These are phyloP conservation scores for Syzygium grande DNA, from an alignment of 345 rosid species.

Conservation along the genomic window DNA sequence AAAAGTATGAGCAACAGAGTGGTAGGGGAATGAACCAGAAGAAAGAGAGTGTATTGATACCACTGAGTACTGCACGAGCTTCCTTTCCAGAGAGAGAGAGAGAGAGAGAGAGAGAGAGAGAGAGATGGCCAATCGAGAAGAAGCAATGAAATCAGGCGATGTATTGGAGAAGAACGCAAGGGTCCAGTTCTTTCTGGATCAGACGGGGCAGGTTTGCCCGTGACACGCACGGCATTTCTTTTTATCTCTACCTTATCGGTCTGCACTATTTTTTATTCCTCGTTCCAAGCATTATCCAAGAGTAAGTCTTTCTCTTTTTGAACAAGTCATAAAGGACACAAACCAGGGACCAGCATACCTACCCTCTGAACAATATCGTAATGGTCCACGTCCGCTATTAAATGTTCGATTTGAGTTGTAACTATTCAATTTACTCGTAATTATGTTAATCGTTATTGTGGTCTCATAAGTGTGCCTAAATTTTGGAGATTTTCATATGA, in stretches of 20 bases:
- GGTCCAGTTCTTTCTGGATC: neutral
- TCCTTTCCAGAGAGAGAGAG: conserved; percentile 16
- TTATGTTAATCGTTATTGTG: neutral
- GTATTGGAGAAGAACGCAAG: neutral
- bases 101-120: neutral
- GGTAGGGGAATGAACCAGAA: neutral
- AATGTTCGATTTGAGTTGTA: neutral
- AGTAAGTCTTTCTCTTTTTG: neutral
- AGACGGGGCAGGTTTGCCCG: neutral
- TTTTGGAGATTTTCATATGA: neutral
- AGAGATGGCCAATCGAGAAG: neutral
- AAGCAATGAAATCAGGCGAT: neutral
- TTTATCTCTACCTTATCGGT: neutral
- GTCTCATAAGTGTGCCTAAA: neutral
- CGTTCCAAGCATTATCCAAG: neutral
- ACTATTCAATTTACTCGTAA: neutral
- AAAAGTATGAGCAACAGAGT: neutral
- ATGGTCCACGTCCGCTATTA: neutral
- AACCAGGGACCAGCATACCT: neutral
- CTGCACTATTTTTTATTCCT: neutral
- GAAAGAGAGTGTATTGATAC: neutral
- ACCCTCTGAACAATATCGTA: neutral
- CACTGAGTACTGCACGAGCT: conserved; percentile 34
- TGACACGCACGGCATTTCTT: neutral
- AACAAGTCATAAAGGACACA: neutral